These are phyloP conservation scores for Endoconidiophora laricicola DNA, from an alignment of 2,329 filamentous ascomycete species.

Conservation along the genomic window DNA sequence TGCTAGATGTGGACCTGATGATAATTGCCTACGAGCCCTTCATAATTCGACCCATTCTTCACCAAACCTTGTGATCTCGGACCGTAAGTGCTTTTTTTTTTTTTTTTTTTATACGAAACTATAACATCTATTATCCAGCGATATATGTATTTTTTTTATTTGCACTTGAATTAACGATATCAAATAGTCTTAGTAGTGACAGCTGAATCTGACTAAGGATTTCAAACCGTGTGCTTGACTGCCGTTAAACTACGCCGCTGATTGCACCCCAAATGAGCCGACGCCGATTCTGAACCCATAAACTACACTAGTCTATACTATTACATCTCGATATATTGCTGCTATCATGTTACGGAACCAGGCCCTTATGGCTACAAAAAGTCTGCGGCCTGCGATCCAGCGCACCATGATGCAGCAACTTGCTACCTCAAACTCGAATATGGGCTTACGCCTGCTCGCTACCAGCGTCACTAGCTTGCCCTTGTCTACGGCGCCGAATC, in stretches of 20 bases:
- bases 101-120: too few species aligned
- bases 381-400: conserved; percentile 8
- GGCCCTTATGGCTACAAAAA: conserved; percentile 10
- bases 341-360: conserved; percentile 10
- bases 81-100: too few species aligned
- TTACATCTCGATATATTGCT: background rate
- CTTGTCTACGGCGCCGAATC: conserved; percentile 16
- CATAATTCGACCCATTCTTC: too few species aligned
- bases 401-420: conserved; percentile 11
- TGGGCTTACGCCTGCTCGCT: conserved; percentile 6
- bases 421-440: conserved; percentile 4
- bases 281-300: background rate
- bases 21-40: too few species aligned
- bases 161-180: background rate
- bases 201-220: background rate
- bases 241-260: too few species aligned
- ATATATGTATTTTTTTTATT: background rate
- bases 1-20: too few species aligned
- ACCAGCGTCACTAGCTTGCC: conserved; percentile 3
- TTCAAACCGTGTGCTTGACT: too few species aligned
- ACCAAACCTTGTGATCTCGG: too few species aligned
- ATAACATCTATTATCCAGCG: too few species aligned
- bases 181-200: background rate
- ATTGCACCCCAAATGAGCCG: background rate
- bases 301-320: too few species aligned